Base-by-base conservation (phyloP, 1,284 basidiomycete genomes). In the Mycosarcoma mackinlayi region DNA sequence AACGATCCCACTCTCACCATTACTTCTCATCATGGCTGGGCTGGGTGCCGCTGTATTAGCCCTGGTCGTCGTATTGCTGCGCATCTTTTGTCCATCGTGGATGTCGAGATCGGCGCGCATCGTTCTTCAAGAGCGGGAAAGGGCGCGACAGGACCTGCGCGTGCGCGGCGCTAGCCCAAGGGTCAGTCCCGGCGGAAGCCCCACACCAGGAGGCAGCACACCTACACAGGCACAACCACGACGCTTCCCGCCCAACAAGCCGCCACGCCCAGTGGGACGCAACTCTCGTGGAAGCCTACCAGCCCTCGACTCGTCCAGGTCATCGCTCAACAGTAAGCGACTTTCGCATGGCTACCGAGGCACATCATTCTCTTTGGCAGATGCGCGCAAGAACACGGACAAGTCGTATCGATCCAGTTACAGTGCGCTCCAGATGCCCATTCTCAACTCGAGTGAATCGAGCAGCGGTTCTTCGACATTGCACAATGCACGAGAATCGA, bases 381-480 rank as follows among this genome's bases (percentile, higher is more conserved):
- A 72, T 1, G 69, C 63, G 16, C 44, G 58, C 10, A 62, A 62
- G 48, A 49, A 62, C 28, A 48, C 54, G 23, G 58, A 59, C 38
- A 65, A 48, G 47, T 61, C 67, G 46, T 42, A 37, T 31, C 47
- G 45, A 13, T 62, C 62, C 10, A 66, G 58, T 28, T n/a, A 46
- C 14, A 62, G 54, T 44, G 62, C 33, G 8, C 10, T 71, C 10
- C 49, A 49, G n/a, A 13, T 62, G 47, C 68, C 68, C 19, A 34
- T 66, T 38, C 58, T 71, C 16, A 51, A 40, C 16, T 59, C 58
- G 28, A 62, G 58, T 40, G 69, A 66, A 33, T 60, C 59, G 11
- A 58, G 55, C 52, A 72, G 69, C 27, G 69, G 69, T 27, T 72
- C 68, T 3, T 59, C 56, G n/a, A 48, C 58, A 3, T 44, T 71